phyloP scores from a whole-genome alignment of 352 stramenopile species.

The Blastocystis sp. region DNA sequence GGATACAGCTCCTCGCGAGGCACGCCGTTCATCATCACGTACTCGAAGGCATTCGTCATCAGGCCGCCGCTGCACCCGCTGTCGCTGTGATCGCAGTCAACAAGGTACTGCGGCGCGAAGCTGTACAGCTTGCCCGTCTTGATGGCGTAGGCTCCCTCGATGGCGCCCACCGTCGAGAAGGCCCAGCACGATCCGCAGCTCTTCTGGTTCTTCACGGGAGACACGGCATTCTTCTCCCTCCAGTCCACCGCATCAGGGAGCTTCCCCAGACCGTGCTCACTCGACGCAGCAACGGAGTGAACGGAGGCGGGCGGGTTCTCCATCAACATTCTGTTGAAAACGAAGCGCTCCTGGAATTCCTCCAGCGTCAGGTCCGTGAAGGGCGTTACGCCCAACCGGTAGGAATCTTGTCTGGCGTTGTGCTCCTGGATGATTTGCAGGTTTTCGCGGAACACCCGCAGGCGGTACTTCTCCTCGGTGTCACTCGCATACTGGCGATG shows the following conservation, averaged over 20 bases:
- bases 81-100: conserved; percentile 53
- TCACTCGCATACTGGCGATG: conserved; percentile 2
- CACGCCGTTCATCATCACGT: conserved; percentile 31
- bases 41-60: conserved; percentile 42
- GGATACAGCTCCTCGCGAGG: neutral
- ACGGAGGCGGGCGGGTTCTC: neutral
- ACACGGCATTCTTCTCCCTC: conserved; percentile 53
- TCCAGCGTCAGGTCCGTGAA: conserved; percentile 46
- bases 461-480: conserved; percentile 23
- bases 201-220: conserved; percentile 34
- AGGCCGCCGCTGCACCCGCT: conserved; percentile 36
- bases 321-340: neutral
- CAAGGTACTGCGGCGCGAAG: conserved; percentile 28
- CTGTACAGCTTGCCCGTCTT: conserved; percentile 28
- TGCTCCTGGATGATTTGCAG: conserved; percentile 34
- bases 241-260: conserved; percentile 24
- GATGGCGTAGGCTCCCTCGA: conserved; percentile 58
- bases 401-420: conserved; percentile 23
- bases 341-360: conserved; percentile 19
- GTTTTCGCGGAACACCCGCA: neutral
- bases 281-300: neutral
- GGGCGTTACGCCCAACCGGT: conserved; percentile 23
- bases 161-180: conserved; percentile 39
- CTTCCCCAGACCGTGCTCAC: neutral
- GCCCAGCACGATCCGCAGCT: conserved; percentile 58